phyloP scores from a whole-genome alignment of 192 early-diverging fungal species.

The Mortierella hygrophila region DNA sequence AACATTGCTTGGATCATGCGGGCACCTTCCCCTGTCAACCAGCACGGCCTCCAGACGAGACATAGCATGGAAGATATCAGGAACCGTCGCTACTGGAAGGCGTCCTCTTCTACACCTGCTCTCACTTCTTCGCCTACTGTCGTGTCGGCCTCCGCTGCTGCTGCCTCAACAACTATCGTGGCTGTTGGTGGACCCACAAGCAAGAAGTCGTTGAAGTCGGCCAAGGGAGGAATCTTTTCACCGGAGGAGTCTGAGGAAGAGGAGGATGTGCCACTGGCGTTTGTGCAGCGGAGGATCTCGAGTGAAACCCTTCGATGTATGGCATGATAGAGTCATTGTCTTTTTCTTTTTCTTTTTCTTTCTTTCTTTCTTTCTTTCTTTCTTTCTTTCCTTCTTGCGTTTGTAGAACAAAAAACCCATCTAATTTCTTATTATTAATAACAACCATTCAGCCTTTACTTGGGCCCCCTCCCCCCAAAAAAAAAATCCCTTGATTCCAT shows the following conservation, averaged over 20 bases:
- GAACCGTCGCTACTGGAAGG: neutral
- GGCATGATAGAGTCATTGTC: neutral
- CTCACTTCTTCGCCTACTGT: neutral
- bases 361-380: neutral
- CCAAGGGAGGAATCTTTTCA: neutral
- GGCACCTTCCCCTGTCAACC: neutral
- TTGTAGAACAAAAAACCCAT: neutral
- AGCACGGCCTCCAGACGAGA: neutral
- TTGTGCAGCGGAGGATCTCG: conserved; percentile 31
- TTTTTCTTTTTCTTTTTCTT: neutral
- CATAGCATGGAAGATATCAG: conserved; percentile 19
- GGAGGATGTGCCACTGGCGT: conserved; percentile 45
- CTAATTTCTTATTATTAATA: neutral
- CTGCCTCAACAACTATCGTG: neutral
- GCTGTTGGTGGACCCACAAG: neutral
- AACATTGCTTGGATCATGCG: neutral
- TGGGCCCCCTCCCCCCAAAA: too few species aligned
- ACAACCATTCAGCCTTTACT: neutral
- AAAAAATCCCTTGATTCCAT: too few species aligned
- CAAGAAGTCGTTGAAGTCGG: neutral
- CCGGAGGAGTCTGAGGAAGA: conserved; percentile 28
- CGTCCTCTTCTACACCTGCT: neutral
- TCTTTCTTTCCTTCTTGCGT: neutral
- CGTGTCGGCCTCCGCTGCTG: neutral
- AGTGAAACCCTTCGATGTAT: conserved; percentile 23